These are phyloP conservation scores for Gracilaria domingensis DNA, from an alignment of 23 red algal species.

Conservation along the genomic window DNA sequence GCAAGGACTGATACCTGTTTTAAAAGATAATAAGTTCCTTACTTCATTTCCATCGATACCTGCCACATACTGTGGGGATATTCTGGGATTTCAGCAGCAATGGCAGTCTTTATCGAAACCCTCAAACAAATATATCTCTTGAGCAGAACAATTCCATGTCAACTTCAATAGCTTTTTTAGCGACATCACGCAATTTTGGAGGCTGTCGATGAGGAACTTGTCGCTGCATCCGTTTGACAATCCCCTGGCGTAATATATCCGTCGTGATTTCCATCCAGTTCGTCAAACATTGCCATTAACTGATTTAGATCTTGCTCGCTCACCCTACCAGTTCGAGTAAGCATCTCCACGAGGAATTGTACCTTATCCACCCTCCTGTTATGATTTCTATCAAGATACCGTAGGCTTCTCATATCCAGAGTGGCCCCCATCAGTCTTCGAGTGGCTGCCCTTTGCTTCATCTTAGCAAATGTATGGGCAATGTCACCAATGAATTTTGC, in stretches of 20 bases:
- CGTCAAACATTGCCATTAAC: slow-evolving; percentile 60
- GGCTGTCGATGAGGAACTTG: background rate
- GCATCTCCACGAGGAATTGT: slow-evolving; percentile 63
- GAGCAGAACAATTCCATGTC: no score
- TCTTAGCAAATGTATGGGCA: slow-evolving; percentile 45
- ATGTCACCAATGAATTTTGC: slow-evolving; percentile 73
- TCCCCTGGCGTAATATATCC: slow-evolving; percentile 39
- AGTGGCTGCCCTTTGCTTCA: slow-evolving; percentile 59
- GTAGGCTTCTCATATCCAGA: slow-evolving; percentile 21
- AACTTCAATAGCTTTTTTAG: no score
- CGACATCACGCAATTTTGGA: background rate
- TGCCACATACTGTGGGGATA: no score
- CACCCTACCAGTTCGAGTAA: slow-evolving; percentile 55
- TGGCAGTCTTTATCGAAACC: no score
- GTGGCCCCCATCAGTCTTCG: slow-evolving; percentile 46
- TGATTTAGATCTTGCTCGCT: slow-evolving; percentile 54
- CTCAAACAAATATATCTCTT: no score
- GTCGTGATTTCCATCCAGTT: slow-evolving; percentile 62
- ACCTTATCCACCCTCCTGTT: slow-evolving; percentile 52
- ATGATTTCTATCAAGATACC: slow-evolving; percentile 52
- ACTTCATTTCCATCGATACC: no score
- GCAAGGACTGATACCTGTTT: no score
- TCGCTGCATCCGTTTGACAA: background rate
- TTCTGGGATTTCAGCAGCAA: no score
- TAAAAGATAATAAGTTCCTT: no score